Base-by-base conservation (phyloP, 371 early-diverging fungal genomes). In the Blakeslea trispora region DNA sequence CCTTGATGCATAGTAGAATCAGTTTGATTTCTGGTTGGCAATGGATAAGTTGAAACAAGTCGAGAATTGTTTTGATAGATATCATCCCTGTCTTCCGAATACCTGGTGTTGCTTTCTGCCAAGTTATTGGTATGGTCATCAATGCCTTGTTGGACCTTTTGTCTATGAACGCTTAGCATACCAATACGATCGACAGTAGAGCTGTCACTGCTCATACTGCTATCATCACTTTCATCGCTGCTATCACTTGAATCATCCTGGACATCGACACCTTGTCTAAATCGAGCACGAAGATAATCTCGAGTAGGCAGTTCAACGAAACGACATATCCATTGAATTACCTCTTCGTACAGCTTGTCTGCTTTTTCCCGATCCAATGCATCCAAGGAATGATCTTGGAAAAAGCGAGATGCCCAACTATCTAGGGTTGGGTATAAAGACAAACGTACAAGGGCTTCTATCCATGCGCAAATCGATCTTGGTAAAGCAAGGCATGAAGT, bases 391-490 rank as follows among this genome's bases (percentile, higher is more conserved):
- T 66, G 47, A 4, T 53, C 21, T 1, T 51, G 45, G 15, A 43
- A 39, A 18, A 56, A 47, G n/a, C 47, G 44, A 7, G 37, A 14
- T 15, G 71, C 61, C 75, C 72, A 74, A 40, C 45, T 47, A 9
- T 59, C 61, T 24, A 78, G n/a, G 1, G 67, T 64, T 5, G 78
- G 75, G 37, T 67, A 59, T 28, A 71, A 37, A 9, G 70, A 41
- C 3, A 71, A 42, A 32, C 63, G 42, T 1, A 74, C 69, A 3
- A 78, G 14, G 5, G 59, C 34, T 13, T 68, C 53, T 1, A 60
- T 41, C 21, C 71, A 57, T 9, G 62, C 50, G 14, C 61, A 62
- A 14, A 76, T 60, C 3, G 54, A 17, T 18, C 64, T 65, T 10
- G 69, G 60, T 14, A 76, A 48, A 0, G 53, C 19, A 5, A 14